A percentile compares a stretch with the other conserved stretches of the same genome.
Evolutionary conservation across 306 rosid genomes (phyloP).

Genomic region (Sindora glabra): DNA sequence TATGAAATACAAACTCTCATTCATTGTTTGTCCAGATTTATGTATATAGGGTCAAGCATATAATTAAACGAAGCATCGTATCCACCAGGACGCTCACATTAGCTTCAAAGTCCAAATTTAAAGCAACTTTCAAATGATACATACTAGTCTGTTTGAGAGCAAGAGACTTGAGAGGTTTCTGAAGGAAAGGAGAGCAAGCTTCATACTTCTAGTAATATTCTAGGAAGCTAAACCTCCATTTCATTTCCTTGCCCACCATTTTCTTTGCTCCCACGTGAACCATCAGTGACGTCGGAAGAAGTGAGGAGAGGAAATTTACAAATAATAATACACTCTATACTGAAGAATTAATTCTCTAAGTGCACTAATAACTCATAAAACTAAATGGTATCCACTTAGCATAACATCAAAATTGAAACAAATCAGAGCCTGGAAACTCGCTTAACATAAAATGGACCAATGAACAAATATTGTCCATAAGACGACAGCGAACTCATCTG

Average conservation of each 20-base stretch:
- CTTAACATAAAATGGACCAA: slow-evolving; percentile 15
- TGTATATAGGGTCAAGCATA: too few species aligned
- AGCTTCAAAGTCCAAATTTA: too few species aligned
- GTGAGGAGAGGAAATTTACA: slow-evolving; percentile 5
- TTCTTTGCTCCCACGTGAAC: too few species aligned
- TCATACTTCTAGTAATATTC: too few species aligned
- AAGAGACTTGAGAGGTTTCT: too few species aligned
- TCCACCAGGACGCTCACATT: too few species aligned
- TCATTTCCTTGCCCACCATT: too few species aligned
- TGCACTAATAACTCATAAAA: slow-evolving; percentile 6
- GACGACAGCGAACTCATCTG: slow-evolving; percentile 18
- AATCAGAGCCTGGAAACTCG: slow-evolving; percentile 18
- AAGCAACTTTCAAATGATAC: neutral
- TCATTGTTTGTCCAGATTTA: neutral
- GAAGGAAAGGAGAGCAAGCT: too few species aligned
- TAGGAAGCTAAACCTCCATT: too few species aligned
- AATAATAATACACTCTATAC: slow-evolving; percentile 2
- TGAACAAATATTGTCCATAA: slow-evolving; percentile 10
- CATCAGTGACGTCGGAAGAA: neutral
- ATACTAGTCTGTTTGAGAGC: too few species aligned
- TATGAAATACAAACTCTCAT: slow-evolving; percentile 14
- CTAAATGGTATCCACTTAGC: neutral
- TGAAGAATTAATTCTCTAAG: neutral
- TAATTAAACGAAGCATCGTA: neutral
- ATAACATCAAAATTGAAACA: neutral